These are phyloP conservation scores for Candida sakaeoensis DNA, from an alignment of 805 yeast species.

Conservation along the genomic window DNA sequence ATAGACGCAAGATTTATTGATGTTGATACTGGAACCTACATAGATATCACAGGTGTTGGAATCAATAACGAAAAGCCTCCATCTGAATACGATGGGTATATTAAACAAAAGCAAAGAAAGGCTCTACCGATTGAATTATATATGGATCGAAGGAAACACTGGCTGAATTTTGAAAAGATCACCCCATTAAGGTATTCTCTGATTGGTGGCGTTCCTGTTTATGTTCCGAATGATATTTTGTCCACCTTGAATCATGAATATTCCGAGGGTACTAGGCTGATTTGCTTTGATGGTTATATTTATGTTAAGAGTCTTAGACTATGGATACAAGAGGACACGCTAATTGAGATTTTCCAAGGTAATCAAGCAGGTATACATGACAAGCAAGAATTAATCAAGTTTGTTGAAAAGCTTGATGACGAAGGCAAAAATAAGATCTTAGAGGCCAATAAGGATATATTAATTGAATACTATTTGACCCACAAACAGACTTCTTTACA, in stretches of 20 bases:
- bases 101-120: slow-evolving; percentile 17
- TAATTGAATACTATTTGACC: slow-evolving; percentile 26
- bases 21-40: slow-evolving; percentile 50
- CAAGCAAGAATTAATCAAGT: slow-evolving; percentile 12
- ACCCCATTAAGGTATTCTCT: slow-evolving; percentile 51
- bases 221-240: slow-evolving; percentile 25
- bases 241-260: slow-evolving; percentile 26
- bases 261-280: slow-evolving; percentile 20
- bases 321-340: slow-evolving; percentile 17
- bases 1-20: slow-evolving; percentile 51
- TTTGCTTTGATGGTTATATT: slow-evolving; percentile 18
- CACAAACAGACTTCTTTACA: slow-evolving; percentile 22
- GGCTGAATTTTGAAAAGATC: slow-evolving; percentile 32
- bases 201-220: slow-evolving; percentile 50
- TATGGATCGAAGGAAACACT: slow-evolving; percentile 33
- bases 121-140: slow-evolving; percentile 20
- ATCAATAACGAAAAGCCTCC: slow-evolving; percentile 18
- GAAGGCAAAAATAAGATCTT: slow-evolving; percentile 22
- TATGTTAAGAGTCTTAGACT: slow-evolving; percentile 23
- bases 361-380: slow-evolving; percentile 12
- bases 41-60: slow-evolving; percentile 49
- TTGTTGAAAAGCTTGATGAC: slow-evolving; percentile 14
- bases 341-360: slow-evolving; percentile 14
- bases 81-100: slow-evolving; percentile 15
- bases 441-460: slow-evolving; percentile 17